Conservation (phyloP, 352 stramenopile species). For the Globisporangium perplexum region DNA sequence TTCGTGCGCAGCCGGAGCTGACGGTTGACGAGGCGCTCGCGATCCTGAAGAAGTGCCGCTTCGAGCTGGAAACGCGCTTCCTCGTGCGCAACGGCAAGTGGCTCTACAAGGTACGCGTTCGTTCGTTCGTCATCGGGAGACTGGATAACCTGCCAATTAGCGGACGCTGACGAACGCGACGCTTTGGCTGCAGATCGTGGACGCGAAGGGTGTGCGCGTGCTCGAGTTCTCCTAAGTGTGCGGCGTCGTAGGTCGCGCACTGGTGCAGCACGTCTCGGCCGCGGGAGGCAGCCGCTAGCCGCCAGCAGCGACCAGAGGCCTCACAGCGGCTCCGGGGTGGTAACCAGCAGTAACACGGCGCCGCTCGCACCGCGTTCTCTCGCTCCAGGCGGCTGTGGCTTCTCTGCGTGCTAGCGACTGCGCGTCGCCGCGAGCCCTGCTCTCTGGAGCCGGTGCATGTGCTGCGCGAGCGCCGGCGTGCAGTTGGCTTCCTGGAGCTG, state of each 20-base stretch:
- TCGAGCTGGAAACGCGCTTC: constrained; percentile 79
- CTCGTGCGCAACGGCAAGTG: constrained; percentile 85
- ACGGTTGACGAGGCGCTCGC: constrained; percentile 64
- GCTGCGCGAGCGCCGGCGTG: constrained; percentile 15
- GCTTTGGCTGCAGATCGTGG: constrained; percentile 10
- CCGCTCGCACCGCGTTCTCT: not conserved
- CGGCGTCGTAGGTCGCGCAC: too few relatives aligned
- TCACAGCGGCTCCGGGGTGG: too few relatives aligned
- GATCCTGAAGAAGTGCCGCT: constrained; percentile 75
- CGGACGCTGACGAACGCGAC: not conserved
- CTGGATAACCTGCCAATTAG: too few relatives aligned
- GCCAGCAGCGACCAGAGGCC: too few relatives aligned
- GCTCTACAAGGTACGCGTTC: constrained; percentile 57
- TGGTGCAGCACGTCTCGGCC: too few relatives aligned
- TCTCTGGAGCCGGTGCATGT: constrained; percentile 20
- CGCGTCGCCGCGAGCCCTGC: constrained; percentile 11
- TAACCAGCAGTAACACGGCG: not conserved
- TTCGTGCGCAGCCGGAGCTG: constrained; percentile 47
- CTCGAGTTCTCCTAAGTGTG: constrained; percentile 15
- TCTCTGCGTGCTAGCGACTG: constrained; percentile 17
- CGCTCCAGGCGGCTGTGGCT: too few relatives aligned
- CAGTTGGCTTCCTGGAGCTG: constrained; percentile 1
- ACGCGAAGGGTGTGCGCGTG: constrained; percentile 16
- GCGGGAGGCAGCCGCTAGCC: not conserved
- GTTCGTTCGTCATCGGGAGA: too few relatives aligned